Conservation (phyloP, 1,284 basidiomycete genomes). For the Ganoderma lucidum region DNA sequence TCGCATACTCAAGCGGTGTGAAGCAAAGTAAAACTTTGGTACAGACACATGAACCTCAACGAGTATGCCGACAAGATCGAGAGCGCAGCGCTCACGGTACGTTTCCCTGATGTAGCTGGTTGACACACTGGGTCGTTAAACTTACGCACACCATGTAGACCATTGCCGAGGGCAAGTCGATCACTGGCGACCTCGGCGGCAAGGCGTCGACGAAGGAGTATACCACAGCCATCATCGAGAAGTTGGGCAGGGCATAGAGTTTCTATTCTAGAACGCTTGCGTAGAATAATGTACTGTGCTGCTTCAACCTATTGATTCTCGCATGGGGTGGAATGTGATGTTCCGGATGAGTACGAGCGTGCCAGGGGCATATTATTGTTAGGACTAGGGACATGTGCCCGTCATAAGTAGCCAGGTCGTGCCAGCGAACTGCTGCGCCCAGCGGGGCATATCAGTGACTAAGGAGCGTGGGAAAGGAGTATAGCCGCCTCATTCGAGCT, state of each 20-base stretch:
- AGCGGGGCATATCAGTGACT: slow-evolving; percentile 33
- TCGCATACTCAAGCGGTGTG: not conserved
- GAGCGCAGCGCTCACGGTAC: slow-evolving; percentile 85
- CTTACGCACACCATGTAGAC: slow-evolving; percentile 61
- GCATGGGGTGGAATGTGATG: slow-evolving; percentile 18
- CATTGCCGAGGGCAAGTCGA: slow-evolving; percentile 92
- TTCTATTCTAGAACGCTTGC: slow-evolving; percentile 29
- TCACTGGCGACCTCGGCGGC: slow-evolving; percentile 94
- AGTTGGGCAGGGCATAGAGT: slow-evolving; percentile 59
- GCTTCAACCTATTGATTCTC: slow-evolving; percentile 24
- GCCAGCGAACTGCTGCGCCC: slow-evolving; percentile 25
- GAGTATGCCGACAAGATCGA: slow-evolving; percentile 92
- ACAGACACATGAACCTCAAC: slow-evolving; percentile 93
- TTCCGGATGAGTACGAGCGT: not conserved
- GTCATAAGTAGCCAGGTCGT: slow-evolving; percentile 6
- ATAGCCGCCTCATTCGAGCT: slow-evolving; percentile 35
- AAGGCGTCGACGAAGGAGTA: slow-evolving; percentile 90
- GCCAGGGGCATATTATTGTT: slow-evolving; percentile 2
- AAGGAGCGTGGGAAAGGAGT: slow-evolving; percentile 38
- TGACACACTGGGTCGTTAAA: not conserved
- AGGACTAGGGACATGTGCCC: slow-evolving; percentile 17
- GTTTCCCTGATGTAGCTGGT: slow-evolving; percentile 19
- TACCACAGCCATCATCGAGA: slow-evolving; percentile 87
- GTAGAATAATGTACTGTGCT: slow-evolving; percentile 34
- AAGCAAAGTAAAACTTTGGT: slow-evolving; percentile 15